These are phyloP conservation scores for Edaphochlamys debaryana DNA, from an alignment of 139 green algal genomes.

Conservation along the genomic window DNA sequence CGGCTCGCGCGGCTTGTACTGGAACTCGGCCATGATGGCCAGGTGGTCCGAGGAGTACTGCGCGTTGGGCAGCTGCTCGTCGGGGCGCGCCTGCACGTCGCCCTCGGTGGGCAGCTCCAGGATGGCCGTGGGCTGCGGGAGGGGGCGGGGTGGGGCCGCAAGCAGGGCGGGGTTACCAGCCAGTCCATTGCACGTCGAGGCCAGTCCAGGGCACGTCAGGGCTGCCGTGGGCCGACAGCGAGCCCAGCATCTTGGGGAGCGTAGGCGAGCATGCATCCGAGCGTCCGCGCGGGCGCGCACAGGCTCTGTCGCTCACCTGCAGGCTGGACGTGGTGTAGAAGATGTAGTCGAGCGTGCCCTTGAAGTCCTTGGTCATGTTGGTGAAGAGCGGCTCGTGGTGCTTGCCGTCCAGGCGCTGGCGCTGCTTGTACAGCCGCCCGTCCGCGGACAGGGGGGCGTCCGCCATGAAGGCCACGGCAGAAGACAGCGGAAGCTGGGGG, in stretches of 20 bases:
- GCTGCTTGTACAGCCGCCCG: conserved; percentile 64
- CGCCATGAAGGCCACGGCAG: conserved; percentile 63
- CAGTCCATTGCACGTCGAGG: too few species aligned
- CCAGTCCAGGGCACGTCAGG: too few species aligned
- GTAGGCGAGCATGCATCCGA: too few species aligned
- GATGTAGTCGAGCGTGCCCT: conserved; percentile 97
- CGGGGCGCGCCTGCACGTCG: conserved; percentile 64
- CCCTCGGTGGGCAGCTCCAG: conserved; percentile 90
- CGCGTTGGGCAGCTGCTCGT: conserved; percentile 86
- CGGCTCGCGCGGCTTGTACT: conserved; percentile 58
- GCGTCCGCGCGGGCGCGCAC: too few species aligned
- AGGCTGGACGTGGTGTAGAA: conserved; percentile 90
- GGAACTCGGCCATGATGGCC: conserved; percentile 92
- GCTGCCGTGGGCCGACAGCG: too few species aligned
- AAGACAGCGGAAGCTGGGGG: conserved; percentile 64
- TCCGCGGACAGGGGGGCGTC: conserved; percentile 41
- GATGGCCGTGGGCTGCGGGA: conserved; percentile 77
- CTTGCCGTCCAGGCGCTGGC: conserved; percentile 70
- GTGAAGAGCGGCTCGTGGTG: conserved; percentile 84
- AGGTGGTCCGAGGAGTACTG: conserved; percentile 92
- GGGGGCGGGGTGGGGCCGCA: neutral
- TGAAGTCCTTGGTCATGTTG: conserved; percentile 90
- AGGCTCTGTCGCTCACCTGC: conserved; percentile 43
- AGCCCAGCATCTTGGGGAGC: too few species aligned
- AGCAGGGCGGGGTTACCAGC: neutral